These are phyloP conservation scores for Inonotus hispidus DNA, from an alignment of 1,284 basidiomycete species.

Conservation along the genomic window DNA sequence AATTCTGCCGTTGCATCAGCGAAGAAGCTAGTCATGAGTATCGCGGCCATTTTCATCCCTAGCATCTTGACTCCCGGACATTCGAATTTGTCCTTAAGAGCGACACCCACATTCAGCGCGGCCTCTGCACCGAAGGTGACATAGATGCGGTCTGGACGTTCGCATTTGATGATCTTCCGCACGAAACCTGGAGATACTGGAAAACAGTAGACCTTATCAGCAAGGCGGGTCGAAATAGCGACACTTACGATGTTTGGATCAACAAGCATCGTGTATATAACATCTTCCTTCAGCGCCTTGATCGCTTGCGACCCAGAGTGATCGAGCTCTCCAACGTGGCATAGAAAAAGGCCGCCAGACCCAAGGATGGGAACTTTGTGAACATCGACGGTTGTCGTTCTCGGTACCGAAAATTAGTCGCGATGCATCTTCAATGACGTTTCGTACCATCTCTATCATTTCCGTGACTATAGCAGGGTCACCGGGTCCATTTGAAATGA, in stretches of 20 bases:
- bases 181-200: constrained; percentile 98
- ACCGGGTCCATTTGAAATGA: constrained; percentile 97
- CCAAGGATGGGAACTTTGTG: constrained; percentile 96
- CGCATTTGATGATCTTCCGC: constrained; percentile 95
- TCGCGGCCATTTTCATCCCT: constrained; percentile 95
- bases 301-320: constrained; percentile 99
- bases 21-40: constrained; percentile 97
- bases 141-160: constrained; percentile 98
- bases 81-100: constrained; percentile 97
- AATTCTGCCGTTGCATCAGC: constrained; percentile 94
- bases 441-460: constrained; percentile 70
- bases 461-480: constrained; percentile 84
- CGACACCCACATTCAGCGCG: constrained; percentile 94
- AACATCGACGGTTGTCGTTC: constrained; percentile 75
- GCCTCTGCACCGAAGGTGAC: constrained; percentile 99
- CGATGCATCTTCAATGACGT: constrained; percentile 68
- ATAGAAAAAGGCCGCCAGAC: constrained; percentile 97
- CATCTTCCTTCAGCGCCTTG: constrained; percentile 98
- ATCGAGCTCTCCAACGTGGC: constrained; percentile 98
- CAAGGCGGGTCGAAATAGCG: constrained; percentile 94
- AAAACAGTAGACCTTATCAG: constrained; percentile 99
- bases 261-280: constrained; percentile 97
- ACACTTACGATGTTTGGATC: constrained; percentile 99
- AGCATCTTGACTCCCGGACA: constrained; percentile 91
- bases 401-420: constrained; percentile 97